Conservation (phyloP, 2,329 filamentous ascomycete species). For the Huntiella omanensis region DNA sequence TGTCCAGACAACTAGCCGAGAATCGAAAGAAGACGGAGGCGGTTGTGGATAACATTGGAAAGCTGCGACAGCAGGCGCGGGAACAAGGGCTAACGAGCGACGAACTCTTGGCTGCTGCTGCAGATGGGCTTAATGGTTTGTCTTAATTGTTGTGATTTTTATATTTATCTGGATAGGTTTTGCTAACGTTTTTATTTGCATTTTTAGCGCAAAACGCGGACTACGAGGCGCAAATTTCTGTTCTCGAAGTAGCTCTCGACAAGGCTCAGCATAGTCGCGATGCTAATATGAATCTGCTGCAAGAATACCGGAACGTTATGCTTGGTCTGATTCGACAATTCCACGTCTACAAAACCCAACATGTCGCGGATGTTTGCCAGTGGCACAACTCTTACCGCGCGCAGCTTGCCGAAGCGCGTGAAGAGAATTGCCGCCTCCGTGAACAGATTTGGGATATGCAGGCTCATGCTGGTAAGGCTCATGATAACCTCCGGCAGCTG, state of each 20-base stretch:
- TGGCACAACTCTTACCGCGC: slow-evolving; percentile 49
- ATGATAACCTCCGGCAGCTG: slow-evolving; percentile 37
- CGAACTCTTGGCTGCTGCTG: slow-evolving; percentile 35
- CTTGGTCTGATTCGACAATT: slow-evolving; percentile 41
- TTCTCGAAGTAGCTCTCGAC: slow-evolving; percentile 42
- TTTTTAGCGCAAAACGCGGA: slow-evolving; percentile 35
- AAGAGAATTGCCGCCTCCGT: slow-evolving; percentile 42
- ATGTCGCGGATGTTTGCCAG: slow-evolving; percentile 39
- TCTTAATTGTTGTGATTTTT: neutral
- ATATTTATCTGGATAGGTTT: neutral
- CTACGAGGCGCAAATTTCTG: slow-evolving; percentile 40
- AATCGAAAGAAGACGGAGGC: slow-evolving; percentile 43
- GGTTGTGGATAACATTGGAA: slow-evolving; percentile 43
- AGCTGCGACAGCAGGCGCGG: slow-evolving; percentile 37
- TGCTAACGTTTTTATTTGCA: neutral
- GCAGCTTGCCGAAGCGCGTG: slow-evolving; percentile 45
- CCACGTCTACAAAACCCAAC: slow-evolving; percentile 45
- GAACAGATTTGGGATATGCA: slow-evolving; percentile 52
- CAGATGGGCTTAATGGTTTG: slow-evolving; percentile 36
- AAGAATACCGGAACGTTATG: slow-evolving; percentile 38
- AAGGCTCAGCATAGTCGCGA: slow-evolving; percentile 40
- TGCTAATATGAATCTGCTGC: slow-evolving; percentile 38
- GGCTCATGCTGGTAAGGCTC: slow-evolving; percentile 37
- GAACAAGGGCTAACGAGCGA: slow-evolving; percentile 35
- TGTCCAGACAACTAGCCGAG: slow-evolving; percentile 42